Evolutionary conservation across 2,329 filamentous ascomycete species (phyloP).

Genomic region (Elsinoe necatrix): DNA sequence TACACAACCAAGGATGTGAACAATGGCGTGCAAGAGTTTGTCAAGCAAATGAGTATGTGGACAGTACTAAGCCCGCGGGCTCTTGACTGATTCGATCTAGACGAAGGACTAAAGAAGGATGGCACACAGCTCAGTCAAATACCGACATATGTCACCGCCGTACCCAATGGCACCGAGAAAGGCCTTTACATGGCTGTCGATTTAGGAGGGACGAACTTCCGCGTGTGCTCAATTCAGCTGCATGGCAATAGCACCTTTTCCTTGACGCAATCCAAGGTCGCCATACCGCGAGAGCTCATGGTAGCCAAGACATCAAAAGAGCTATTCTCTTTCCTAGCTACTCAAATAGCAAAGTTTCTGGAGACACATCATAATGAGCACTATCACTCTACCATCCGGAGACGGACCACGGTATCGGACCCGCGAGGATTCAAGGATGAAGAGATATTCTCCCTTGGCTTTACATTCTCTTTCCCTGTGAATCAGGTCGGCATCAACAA

Average conservation of each 20-base stretch:
- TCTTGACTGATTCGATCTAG: slow-evolving; percentile 35
- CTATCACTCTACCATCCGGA: slow-evolving; percentile 56
- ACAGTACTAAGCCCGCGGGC: slow-evolving; percentile 18
- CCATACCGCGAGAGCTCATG: slow-evolving; percentile 87
- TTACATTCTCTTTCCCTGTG: slow-evolving; percentile 97
- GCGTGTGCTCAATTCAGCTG: slow-evolving; percentile 88
- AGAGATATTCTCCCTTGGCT: slow-evolving; percentile 86
- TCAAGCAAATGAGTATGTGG: slow-evolving; percentile 67
- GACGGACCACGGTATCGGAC: slow-evolving; percentile 53
- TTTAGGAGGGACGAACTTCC: slow-evolving; percentile 96
- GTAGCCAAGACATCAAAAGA: slow-evolving; percentile 75
- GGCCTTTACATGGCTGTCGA: slow-evolving; percentile 94
- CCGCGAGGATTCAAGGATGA: slow-evolving; percentile 57
- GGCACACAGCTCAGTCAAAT: slow-evolving; percentile 86
- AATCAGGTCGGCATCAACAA: slow-evolving; percentile 93
- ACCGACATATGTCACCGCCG: slow-evolving; percentile 89
- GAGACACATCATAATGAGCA: slow-evolving; percentile 80
- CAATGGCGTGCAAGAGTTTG: slow-evolving; percentile 73
- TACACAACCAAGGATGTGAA: slow-evolving; percentile 71
- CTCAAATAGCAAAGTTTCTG: slow-evolving; percentile 84
- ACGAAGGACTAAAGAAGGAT: slow-evolving; percentile 71
- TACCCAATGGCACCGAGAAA: slow-evolving; percentile 97
- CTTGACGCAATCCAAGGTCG: slow-evolving; percentile 83
- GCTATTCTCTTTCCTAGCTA: slow-evolving; percentile 85
- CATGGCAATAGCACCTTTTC: slow-evolving; percentile 94